Percentiles rank a stretch among this genome's conserved stretches.
Conservation (phyloP, 257 asterid genomes). For the Avicennia marina region DNA sequence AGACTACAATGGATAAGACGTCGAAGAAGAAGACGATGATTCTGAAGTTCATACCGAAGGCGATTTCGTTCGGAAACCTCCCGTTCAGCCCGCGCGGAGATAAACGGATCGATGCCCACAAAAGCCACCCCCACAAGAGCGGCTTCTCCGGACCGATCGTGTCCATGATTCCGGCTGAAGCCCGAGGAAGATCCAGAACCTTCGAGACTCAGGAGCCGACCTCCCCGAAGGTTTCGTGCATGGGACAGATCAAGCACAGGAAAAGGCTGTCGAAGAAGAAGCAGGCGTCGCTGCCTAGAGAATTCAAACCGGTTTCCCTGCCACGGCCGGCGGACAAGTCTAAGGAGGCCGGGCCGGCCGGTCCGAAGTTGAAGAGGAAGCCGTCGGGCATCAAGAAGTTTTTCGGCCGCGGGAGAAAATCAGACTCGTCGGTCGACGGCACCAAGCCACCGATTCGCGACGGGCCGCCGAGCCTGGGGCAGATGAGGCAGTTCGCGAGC, state of each 20-base stretch:
- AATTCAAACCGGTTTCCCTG: too few relatives aligned
- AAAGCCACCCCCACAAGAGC: constrained; percentile 11
- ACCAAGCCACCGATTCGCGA: not conserved
- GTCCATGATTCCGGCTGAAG: constrained; percentile 29
- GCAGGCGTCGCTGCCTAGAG: too few relatives aligned
- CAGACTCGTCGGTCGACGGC: constrained; percentile 3
- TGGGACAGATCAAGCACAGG: constrained; percentile 48
- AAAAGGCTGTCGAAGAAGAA: constrained; percentile 10
- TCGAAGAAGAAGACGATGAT: not conserved
- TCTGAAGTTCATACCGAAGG: not conserved
- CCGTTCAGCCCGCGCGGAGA: constrained; percentile 39
- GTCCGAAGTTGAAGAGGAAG: not conserved
- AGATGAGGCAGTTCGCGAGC: constrained; percentile 43
- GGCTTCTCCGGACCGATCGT: constrained; percentile 40
- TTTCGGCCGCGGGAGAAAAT: constrained; percentile 24
- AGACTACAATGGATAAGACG: not conserved
- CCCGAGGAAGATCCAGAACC: constrained; percentile 23
- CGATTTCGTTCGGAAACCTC: constrained; percentile 26
- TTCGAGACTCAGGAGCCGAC: constrained; percentile 38
- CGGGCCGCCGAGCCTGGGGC: constrained; percentile 31
- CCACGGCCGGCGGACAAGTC: not conserved
- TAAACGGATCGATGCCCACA: not conserved
- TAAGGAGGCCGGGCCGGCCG: not conserved
- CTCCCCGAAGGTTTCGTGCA: constrained; percentile 59
- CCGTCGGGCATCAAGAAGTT: not conserved